Evolutionary conservation across 2,329 filamentous ascomycete species (phyloP), one percentile per base, ranked within the genome.

Genomic region (Colletotrichum aenigma): DNA sequence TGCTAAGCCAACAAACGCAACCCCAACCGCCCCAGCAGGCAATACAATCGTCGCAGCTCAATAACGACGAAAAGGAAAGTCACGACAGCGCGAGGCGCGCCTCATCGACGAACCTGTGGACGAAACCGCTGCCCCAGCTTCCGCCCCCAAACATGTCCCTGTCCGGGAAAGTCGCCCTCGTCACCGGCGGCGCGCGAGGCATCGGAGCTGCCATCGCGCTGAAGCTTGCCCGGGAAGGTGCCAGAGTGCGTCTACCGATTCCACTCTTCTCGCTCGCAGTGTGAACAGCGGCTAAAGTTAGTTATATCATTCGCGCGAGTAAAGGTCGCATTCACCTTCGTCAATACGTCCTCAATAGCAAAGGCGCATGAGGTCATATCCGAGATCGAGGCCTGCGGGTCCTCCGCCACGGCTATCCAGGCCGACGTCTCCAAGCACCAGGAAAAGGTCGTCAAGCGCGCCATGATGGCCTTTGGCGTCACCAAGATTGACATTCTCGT

Each of bases 151-250:
- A 78, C 61, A 76, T 78, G 68, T 70, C 67, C 43, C 55, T 78
- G 66, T 71, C 71, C 34, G 77, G 77, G 64, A 78, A 78, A 56
- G 75, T 77, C 38, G 77, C 76, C 65, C 69, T 78, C 70, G 75
- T 78, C 64, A 77, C 77, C 15, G 84, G 84, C 18, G 78, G 77
- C 85, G 86, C 90, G 81, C 88, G 91, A 83, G 91, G 90, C 77
- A 91, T 92, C 76, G 91, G 91, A 67, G 87, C 88, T 71, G 88
- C 88, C 71, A 91, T 92, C 84, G 91, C 90, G 74, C 84, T 88
- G 73, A 88, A 91, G 81, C 88, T 92, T 73, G 91, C 87, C 75
- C 83, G 86, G 71, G 87, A 89, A 70, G 91, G 91, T 73, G 90
- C 90, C 75, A 88, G 89, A 78, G 88, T 91, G 69, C 70, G 76